A percentile compares a stretch with the other conserved stretches of the same genome.
phyloP scores from a whole-genome alignment of 306 rosid species.

The Urtica urens region DNA sequence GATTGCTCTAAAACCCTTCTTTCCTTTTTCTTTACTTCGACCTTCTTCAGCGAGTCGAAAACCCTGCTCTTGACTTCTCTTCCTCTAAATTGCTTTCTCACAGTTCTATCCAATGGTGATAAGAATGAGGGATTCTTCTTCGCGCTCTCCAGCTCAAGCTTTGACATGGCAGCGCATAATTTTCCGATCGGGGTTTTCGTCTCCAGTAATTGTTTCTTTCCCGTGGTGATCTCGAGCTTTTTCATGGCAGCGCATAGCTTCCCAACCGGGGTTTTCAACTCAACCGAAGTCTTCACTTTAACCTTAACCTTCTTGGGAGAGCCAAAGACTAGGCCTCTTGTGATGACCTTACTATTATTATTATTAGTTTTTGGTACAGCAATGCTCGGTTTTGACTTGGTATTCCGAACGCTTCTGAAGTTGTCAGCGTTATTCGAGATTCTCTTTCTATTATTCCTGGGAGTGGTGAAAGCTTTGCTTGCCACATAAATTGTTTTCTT shows the following conservation, averaged over 20 bases:
- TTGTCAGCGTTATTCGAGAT: slow-evolving; percentile 39
- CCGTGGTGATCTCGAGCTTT: slow-evolving; percentile 54
- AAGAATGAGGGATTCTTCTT: too few species aligned
- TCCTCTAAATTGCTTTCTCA: slow-evolving; percentile 49
- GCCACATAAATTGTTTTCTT: slow-evolving; percentile 34
- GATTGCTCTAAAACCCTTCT: too few species aligned
- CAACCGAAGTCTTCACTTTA: slow-evolving; percentile 32
- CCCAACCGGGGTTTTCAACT: slow-evolving; percentile 42
- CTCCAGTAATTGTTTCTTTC: slow-evolving; percentile 39
- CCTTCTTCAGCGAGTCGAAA: slow-evolving; percentile 38
- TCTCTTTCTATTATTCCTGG: slow-evolving; percentile 59
- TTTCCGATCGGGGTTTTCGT: slow-evolving; percentile 41
- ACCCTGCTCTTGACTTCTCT: slow-evolving; percentile 83
- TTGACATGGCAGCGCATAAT: slow-evolving; percentile 64
- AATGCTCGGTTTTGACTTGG: slow-evolving; percentile 27
- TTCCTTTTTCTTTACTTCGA: slow-evolving; percentile 34
- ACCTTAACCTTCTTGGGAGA: slow-evolving; percentile 53
- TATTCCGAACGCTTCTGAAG: slow-evolving; percentile 64
- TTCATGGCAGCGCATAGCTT: slow-evolving; percentile 59
- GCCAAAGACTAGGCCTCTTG: slow-evolving; percentile 59
- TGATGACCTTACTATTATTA: slow-evolving; percentile 39
- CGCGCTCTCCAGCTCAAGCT: slow-evolving; percentile 39
- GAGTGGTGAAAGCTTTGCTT: slow-evolving; percentile 66
- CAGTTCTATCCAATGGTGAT: slow-evolving; percentile 33
- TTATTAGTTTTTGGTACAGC: slow-evolving; percentile 49